Evolutionary conservation across 2,329 filamentous ascomycete species (phyloP).

Genomic region (Arthrobotrys pseudoclavata): DNA sequence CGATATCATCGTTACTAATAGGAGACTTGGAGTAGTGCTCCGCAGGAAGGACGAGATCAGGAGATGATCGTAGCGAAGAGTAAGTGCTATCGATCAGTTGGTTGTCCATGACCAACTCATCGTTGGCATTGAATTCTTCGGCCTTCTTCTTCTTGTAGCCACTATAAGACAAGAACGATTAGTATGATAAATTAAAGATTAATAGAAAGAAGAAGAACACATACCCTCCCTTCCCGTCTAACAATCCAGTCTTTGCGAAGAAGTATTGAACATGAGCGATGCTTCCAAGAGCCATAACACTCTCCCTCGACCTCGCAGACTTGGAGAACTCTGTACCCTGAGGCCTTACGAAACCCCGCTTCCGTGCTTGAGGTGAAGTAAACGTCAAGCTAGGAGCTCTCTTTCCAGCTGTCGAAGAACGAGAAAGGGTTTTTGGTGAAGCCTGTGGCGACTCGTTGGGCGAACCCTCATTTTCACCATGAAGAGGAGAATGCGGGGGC

Average conservation of each 20-base stretch:
- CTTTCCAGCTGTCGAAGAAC: conserved; percentile 46
- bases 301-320: conserved; percentile 89
- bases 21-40: conserved; percentile 69
- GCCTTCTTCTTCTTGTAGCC: conserved; percentile 43
- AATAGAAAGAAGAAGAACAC: conserved; percentile 34
- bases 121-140: conserved; percentile 33
- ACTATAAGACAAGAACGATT: conserved; percentile 33
- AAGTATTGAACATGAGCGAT: conserved; percentile 99
- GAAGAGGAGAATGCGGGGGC: conserved; percentile 58
- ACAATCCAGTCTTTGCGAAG: conserved; percentile 90
- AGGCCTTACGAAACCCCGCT: conserved; percentile 88
- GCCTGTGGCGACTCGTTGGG: conserved; percentile 42
- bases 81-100: conserved; percentile 74
- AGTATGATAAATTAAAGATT: background rate
- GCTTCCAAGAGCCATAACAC: conserved; percentile 94
- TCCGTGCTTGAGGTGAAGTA: conserved; percentile 63
- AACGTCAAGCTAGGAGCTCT: conserved; percentile 57
- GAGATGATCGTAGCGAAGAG: conserved; percentile 73
- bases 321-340: conserved; percentile 90
- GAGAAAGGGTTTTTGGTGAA: conserved; percentile 51
- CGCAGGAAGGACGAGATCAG: conserved; percentile 68
- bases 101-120: conserved; percentile 64
- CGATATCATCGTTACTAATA: conserved; percentile 72
- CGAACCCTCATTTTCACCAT: conserved; percentile 43
- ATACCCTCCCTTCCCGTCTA: conserved; percentile 88